Evolutionary conservation across 768 basidiomycete species (phyloP).

Genomic region (Phaffia australis): DNA sequence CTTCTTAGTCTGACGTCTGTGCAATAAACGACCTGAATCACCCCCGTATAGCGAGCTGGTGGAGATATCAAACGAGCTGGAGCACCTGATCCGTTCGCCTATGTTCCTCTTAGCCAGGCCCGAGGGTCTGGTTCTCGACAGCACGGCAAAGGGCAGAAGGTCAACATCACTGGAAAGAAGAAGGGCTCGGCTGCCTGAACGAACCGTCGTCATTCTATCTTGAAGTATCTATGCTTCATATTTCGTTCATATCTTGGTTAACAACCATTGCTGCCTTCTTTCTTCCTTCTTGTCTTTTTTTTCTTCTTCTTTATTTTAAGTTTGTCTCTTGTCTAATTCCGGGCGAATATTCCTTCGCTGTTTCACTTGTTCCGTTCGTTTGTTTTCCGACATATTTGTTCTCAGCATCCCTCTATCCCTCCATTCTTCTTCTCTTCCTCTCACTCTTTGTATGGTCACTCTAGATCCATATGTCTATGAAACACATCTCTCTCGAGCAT

Average conservation of each 20-base stretch:
- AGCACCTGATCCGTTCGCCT: constrained; percentile 81
- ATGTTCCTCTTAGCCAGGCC: constrained; percentile 66
- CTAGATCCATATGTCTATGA: not conserved
- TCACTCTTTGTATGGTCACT: not conserved
- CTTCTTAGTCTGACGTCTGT: constrained; percentile 8
- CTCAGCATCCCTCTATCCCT: not conserved
- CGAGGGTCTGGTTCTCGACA: not conserved
- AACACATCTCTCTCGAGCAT: too few species aligned
- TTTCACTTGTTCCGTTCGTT: not conserved
- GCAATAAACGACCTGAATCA: constrained; percentile 2
- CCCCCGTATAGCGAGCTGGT: constrained; percentile 62
- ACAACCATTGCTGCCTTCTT: not conserved
- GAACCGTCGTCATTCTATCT: not conserved
- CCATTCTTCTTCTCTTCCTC: not conserved
- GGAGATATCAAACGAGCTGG: constrained; percentile 84
- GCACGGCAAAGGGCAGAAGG: constrained; percentile 10
- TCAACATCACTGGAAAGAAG: constrained; percentile 25
- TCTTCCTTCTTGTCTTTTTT: not conserved
- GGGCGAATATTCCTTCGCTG: not conserved
- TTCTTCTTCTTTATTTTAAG: not conserved
- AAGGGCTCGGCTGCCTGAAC: constrained; percentile 4
- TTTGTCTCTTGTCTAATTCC: not conserved
- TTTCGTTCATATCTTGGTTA: too few species aligned
- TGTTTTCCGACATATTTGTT: too few species aligned
- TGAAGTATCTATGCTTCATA: not conserved